A percentile compares a stretch with the other conserved stretches of the same genome.
These are phyloP conservation scores for Senna tora DNA, from an alignment of 306 rosid genomes.

Conservation along the genomic window DNA sequence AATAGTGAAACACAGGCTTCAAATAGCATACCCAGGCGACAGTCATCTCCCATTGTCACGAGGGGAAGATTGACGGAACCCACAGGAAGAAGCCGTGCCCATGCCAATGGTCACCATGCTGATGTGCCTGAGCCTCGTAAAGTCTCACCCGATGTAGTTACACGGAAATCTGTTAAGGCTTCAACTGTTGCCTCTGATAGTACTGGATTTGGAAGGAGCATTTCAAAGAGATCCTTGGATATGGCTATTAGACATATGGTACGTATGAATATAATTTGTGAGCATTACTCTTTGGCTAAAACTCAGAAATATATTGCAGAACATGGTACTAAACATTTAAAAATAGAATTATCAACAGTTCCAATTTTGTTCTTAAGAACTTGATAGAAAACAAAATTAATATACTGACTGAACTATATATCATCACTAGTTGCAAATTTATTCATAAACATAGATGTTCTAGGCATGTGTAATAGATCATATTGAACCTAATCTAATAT, in stretches of 20 bases:
- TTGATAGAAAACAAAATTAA: background rate
- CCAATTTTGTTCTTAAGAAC: too few species aligned
- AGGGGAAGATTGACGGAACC: slow-evolving; percentile 85
- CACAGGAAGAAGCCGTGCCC: slow-evolving; percentile 60
- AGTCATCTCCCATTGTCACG: slow-evolving; percentile 68
- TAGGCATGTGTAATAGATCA: slow-evolving; percentile 20
- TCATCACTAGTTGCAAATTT: slow-evolving; percentile 27
- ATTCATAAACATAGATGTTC: slow-evolving; percentile 28
- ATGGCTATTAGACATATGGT: slow-evolving; percentile 99
- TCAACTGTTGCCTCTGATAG: slow-evolving; percentile 67
- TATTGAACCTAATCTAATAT: slow-evolving; percentile 24
- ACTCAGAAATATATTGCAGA: too few species aligned
- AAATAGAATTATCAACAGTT: too few species aligned
- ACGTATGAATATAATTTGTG: slow-evolving; percentile 32
- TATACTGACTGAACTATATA: slow-evolving; percentile 9
- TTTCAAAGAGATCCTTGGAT: slow-evolving; percentile 95
- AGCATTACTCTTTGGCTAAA: too few species aligned
- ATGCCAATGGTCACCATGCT: slow-evolving; percentile 56
- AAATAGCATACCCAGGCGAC: slow-evolving; percentile 60
- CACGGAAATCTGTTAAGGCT: slow-evolving; percentile 72
- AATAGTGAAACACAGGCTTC: slow-evolving; percentile 63
- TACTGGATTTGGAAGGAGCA: slow-evolving; percentile 87
- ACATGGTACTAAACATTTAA: too few species aligned
- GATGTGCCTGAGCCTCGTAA: slow-evolving; percentile 57
- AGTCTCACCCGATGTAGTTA: slow-evolving; percentile 57